Conservation (phyloP, 148 eudicot genomes). For the Persicaria maculosa region DNA sequence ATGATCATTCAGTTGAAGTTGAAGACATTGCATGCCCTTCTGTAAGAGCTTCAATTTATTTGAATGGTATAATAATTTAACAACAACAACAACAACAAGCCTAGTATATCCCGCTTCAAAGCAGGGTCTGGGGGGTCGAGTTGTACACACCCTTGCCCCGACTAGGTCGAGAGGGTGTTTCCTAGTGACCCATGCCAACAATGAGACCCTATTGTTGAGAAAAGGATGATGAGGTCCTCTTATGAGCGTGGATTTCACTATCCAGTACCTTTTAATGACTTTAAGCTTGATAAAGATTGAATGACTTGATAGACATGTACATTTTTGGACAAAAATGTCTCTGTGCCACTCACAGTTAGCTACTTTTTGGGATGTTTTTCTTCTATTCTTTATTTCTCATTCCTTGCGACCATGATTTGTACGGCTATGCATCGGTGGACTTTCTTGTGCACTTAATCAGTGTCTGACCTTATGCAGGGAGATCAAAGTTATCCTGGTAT, state of each 20-base stretch:
- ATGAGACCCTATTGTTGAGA: no score
- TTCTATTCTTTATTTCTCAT: neutral
- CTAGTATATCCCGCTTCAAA: no score
- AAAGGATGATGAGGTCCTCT: neutral
- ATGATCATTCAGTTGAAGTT: no score
- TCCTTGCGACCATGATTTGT: neutral
- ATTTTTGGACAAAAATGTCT: neutral
- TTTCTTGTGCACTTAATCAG: neutral
- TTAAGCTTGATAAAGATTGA: neutral
- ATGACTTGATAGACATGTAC: neutral
- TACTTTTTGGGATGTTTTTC: neutral
- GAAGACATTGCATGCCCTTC: no score
- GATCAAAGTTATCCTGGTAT: conserved; percentile 84
- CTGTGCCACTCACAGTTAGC: neutral
- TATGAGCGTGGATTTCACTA: no score
- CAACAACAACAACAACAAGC: no score
- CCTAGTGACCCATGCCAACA: no score
- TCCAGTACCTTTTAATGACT: neutral
- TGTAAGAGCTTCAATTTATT: no score
- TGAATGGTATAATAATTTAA: no score
- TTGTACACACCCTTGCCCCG: no score
- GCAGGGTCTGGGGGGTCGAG: no score
- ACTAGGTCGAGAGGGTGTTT: no score
- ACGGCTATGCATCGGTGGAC: neutral
- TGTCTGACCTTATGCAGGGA: conserved; percentile 38